Evolutionary conservation across 441 rosid genomes (phyloP).

Genomic region (Macaranga tanarius): DNA sequence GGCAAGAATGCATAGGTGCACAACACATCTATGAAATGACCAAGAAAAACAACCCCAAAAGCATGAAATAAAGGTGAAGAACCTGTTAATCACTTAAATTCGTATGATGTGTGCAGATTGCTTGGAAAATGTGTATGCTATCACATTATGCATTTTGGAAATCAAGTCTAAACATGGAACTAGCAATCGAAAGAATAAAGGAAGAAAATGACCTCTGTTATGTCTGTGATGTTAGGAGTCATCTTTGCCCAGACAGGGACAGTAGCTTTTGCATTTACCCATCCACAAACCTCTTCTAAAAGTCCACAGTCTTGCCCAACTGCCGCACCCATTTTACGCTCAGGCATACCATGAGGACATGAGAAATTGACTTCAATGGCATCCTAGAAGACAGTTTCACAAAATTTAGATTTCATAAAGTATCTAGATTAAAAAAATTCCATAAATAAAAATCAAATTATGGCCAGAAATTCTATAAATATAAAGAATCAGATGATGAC

Average conservation of each 20-base stretch:
- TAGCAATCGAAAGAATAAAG: neutral
- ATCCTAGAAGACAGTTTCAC: constrained; percentile 46
- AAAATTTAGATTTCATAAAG: constrained; percentile 1
- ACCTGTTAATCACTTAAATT: neutral
- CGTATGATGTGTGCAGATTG: neutral
- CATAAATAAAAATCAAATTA: neutral
- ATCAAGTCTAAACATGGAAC: neutral
- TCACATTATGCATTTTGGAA: neutral
- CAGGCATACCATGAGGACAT: constrained; percentile 99
- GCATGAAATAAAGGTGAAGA: neutral
- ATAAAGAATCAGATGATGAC: neutral
- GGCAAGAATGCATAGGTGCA: neutral
- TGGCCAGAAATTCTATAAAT: constrained; percentile 1
- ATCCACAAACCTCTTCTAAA: constrained; percentile 84
- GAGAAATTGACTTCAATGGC: constrained; percentile 93
- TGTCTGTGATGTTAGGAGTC: constrained; percentile 98
- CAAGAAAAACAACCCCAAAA: neutral
- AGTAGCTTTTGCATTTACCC: constrained; percentile 93
- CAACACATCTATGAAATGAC: constrained; percentile 1
- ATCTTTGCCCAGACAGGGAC: constrained; percentile 99
- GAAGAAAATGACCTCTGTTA: constrained; percentile 54
- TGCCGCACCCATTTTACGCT: constrained; percentile 96
- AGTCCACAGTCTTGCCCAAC: constrained; percentile 88
- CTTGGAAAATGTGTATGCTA: neutral
- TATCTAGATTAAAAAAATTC: neutral